Evolutionary conservation across 2,329 filamentous ascomycete genomes (phyloP).

Genomic region (Xylaria digitata): DNA sequence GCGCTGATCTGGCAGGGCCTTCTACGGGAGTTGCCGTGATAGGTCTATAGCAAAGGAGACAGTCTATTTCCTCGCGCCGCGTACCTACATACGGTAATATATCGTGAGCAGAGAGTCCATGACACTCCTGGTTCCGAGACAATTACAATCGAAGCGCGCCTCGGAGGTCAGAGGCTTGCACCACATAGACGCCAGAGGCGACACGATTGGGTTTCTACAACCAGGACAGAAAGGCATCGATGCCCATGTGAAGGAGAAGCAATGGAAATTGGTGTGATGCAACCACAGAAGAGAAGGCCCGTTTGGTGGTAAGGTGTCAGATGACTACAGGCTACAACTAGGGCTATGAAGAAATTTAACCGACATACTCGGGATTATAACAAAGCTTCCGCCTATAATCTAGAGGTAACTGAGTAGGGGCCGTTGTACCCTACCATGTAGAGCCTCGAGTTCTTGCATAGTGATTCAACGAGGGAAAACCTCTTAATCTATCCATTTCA

Average conservation of each 20-base stretch:
- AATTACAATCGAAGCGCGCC: neutral
- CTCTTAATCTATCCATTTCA: neutral
- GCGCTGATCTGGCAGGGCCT: neutral
- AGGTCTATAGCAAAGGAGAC: neutral
- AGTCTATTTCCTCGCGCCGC: neutral
- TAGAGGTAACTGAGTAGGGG: neutral
- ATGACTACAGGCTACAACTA: constrained; percentile 1
- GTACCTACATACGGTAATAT: neutral
- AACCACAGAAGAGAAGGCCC: constrained; percentile 9
- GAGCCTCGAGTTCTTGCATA: neutral
- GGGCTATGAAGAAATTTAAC: constrained; percentile 7
- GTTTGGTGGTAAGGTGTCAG: constrained; percentile 14
- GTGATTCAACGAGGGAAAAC: neutral
- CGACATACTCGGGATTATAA: constrained; percentile 6
- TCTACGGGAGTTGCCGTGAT: constrained; percentile 1
- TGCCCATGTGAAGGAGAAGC: constrained; percentile 15
- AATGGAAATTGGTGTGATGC: constrained; percentile 1
- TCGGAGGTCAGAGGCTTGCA: neutral
- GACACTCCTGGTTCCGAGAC: neutral
- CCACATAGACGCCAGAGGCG: neutral
- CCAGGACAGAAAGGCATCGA: constrained; percentile 12
- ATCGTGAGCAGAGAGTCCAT: neutral
- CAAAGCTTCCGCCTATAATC: neutral
- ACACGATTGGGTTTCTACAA: neutral
- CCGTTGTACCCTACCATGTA: neutral